Evolutionary conservation across 78 protist genomes (phyloP), one percentile per base, ranked within the genome.

Genomic region (Dictyostelium firmibasis): DNA sequence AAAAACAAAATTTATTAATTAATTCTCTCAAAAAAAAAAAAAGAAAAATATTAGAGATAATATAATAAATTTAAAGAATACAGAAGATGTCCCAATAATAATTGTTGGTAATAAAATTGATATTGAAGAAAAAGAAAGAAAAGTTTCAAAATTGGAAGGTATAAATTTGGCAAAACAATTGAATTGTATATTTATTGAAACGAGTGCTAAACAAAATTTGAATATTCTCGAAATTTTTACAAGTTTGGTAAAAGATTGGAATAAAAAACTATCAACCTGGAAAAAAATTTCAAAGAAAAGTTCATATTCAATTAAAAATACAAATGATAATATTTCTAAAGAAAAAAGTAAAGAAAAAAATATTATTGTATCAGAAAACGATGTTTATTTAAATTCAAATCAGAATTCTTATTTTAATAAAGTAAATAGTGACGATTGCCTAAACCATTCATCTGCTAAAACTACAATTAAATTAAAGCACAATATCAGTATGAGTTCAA

Each of bases 121-220:
- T 53, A 67, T 94, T 20, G 38, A 27, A 5, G 93, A 86, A 35
- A 87, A 44, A 10, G 93, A 94, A n/a, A 38, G 96, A 20, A 29
- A 91, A 43, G 97, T 97, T 7, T 60, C 98, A 60, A 94, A 67
- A 3, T 25, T 5, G 11, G 98, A 97, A 79, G 98, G 98, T 10
- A 76, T 38, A 72, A 64, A 74, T 2, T 86, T 93, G 57, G 98
- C 98, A 0, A 41, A 60, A 47, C 35, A 60, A 27, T 86, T 92
- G 18, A 25, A 44, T 33, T 91, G 93, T 84, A 86, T 96, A 25
- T 97, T 96, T 83, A 43, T 97, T 35, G 98, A 97, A 92, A 96
- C 98, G 0, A 69, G 92, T 5, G 98, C 99, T 35, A 97, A 97
- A 86, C 76, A 83, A 2, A 82, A 93, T 47, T 62, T 29, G 18